A percentile compares a stretch with the other conserved stretches of the same genome.
These are phyloP conservation scores for Cordyceps fumosorosea DNA, from an alignment of 2,329 filamentous ascomycete species.

Conservation along the genomic window DNA sequence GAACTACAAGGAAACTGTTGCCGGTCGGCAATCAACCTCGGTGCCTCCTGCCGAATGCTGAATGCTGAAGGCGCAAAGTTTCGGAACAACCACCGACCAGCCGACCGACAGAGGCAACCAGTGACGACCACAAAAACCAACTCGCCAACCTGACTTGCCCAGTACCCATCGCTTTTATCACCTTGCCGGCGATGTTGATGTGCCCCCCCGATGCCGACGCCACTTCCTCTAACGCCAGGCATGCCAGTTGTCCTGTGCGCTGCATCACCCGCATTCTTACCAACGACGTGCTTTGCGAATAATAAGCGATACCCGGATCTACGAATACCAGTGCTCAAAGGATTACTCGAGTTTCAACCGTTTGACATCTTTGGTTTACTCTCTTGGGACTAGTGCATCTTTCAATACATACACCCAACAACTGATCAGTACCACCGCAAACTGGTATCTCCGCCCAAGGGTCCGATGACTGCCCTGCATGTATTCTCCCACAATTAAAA, in stretches of 20 bases:
- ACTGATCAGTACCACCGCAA: background rate
- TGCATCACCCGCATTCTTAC: constrained; percentile 7
- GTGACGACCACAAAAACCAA: background rate
- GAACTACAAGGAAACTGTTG: background rate
- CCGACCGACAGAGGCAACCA: background rate
- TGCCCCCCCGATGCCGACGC: background rate
- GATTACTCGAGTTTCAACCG: constrained; percentile 3
- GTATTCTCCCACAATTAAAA: background rate
- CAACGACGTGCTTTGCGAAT: background rate
- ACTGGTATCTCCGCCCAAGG: background rate
- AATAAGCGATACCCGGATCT: constrained; percentile 1
- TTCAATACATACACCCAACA: background rate
- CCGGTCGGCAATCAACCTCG: background rate
- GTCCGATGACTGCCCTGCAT: constrained; percentile 5
- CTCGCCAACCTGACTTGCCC: background rate
- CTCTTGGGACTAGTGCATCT: background rate
- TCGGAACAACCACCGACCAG: background rate
- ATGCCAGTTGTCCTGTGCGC: background rate
- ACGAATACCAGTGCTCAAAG: background rate
- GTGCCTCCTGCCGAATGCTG: background rate
- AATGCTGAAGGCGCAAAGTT: background rate
- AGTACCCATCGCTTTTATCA: background rate
- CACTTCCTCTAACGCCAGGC: constrained; percentile 5
- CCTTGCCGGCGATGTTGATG: constrained; percentile 4
- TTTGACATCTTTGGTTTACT: constrained; percentile 1